Conservation (phyloP, 495 filamentous ascomycete species). For the Tirmania nivea region DNA sequence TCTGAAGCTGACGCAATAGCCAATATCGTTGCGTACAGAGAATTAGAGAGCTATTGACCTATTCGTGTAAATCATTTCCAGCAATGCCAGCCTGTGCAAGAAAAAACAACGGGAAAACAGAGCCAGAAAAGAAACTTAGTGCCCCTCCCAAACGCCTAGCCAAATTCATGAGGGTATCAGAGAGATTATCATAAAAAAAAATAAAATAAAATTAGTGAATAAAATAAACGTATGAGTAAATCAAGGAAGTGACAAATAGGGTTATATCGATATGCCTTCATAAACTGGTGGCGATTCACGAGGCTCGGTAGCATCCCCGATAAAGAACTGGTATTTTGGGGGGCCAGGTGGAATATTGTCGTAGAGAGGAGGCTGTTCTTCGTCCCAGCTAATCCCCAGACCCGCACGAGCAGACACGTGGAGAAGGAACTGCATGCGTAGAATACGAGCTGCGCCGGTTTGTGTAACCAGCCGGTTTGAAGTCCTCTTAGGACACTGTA, state of each 20-base stretch:
- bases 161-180: no score
- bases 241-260: neutral
- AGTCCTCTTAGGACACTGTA: constrained; percentile 9
- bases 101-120: no score
- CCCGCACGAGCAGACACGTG: constrained; percentile 64
- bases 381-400: constrained; percentile 89
- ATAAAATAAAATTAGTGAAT: neutral
- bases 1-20: no score
- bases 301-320: neutral
- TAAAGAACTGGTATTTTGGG: constrained; percentile 36
- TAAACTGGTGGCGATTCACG: neutral
- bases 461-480: constrained; percentile 34
- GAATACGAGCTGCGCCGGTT: constrained; percentile 72
- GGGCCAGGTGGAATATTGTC: constrained; percentile 81
- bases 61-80: no score
- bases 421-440: constrained; percentile 78
- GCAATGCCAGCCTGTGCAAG: no score
- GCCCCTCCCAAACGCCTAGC: no score
- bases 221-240: neutral
- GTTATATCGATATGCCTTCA: neutral
- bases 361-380: constrained; percentile 86
- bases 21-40: no score
- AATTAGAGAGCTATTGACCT: no score
- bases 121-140: no score
- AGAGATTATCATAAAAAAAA: neutral